Conservation (phyloP, 768 basidiomycete genomes). For the Termitomyces sp. region DNA sequence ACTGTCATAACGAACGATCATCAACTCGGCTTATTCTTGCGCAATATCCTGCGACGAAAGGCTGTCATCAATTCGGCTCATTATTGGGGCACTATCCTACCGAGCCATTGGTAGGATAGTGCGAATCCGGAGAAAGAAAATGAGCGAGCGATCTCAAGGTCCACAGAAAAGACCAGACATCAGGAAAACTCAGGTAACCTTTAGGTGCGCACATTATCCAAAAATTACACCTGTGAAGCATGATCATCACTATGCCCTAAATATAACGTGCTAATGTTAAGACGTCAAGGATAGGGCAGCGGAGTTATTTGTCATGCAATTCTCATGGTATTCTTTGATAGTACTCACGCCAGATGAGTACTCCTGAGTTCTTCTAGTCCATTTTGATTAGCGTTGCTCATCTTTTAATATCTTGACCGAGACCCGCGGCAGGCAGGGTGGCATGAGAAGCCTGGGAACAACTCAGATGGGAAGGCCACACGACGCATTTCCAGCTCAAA, state of each 20-base stretch:
- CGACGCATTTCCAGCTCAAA: neutral
- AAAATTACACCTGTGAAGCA: neutral
- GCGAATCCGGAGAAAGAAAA: neutral
- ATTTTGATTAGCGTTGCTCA: too few species aligned
- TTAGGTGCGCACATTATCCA: neutral
- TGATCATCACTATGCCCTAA: neutral
- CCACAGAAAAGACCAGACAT: neutral
- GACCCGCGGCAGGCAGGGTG: neutral
- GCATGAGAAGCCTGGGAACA: neutral
- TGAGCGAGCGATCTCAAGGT: neutral
- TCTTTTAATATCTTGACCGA: neutral
- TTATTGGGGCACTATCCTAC: neutral
- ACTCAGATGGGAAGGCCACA: neutral
- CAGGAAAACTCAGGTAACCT: neutral
- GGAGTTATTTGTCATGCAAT: neutral
- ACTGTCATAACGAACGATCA: neutral
- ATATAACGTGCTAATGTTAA: neutral
- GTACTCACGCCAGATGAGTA: neutral
- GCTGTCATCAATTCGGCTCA: too few species aligned
- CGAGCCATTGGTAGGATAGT: too few species aligned
- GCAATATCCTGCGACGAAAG: neutral
- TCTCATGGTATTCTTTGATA: neutral
- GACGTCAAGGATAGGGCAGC: neutral
- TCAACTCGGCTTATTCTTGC: neutral
- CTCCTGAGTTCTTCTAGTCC: neutral